These are phyloP conservation scores for Eustoma russellianum DNA, from an alignment of 257 asterid species.

Conservation along the genomic window DNA sequence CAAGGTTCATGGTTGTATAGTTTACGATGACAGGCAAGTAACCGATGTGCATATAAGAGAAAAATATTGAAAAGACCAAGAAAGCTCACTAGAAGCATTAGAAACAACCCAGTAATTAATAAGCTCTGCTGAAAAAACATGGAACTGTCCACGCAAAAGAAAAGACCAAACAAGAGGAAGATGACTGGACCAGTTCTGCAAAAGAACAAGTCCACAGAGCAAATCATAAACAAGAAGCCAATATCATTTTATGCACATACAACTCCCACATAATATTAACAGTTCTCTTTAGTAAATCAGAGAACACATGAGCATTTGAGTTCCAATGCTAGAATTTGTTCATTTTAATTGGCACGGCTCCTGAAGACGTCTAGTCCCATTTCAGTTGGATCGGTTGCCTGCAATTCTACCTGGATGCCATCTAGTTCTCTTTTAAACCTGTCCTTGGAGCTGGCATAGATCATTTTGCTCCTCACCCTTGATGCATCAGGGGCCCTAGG, in stretches of 20 bases:
- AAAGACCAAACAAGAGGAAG: not conserved
- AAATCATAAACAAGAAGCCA: constrained; percentile 17
- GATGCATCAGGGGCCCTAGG: constrained; percentile 25
- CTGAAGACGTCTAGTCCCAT: constrained; percentile 27
- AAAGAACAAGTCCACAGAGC: constrained; percentile 6
- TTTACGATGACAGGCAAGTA: no score
- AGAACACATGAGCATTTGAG: constrained; percentile 6
- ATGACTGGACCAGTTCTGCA: constrained; percentile 1
- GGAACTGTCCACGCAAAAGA: constrained; percentile 3
- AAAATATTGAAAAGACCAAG: not conserved
- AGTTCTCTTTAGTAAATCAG: constrained; percentile 13
- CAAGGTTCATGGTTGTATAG: no score
- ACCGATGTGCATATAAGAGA: no score
- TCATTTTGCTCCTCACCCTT: constrained; percentile 29
- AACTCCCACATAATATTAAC: constrained; percentile 33
- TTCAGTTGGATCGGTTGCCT: constrained; percentile 30
- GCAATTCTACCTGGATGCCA: constrained; percentile 29
- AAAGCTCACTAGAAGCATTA: not conserved
- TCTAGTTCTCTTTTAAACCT: constrained; percentile 27
- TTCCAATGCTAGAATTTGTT: no score
- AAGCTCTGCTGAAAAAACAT: not conserved
- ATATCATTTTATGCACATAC: constrained; percentile 18
- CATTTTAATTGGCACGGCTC: constrained; percentile 20
- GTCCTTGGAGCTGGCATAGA: constrained; percentile 29
- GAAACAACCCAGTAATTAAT: not conserved